These are phyloP conservation scores for Leishmania martiniquensis DNA, from an alignment of 208 protist species.

Conservation along the genomic window DNA sequence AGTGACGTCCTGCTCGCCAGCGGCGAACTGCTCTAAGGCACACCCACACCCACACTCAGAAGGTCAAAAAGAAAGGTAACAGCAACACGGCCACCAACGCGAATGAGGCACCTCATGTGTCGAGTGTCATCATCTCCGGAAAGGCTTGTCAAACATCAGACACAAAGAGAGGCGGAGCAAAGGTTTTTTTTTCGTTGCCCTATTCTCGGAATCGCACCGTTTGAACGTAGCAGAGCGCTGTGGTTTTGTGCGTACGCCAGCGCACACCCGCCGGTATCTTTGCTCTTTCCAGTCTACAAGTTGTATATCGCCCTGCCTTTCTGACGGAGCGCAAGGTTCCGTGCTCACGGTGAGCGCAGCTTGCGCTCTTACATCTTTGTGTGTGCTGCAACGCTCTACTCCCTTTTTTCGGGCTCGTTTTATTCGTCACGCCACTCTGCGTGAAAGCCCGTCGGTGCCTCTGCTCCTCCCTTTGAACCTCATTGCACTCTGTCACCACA, in stretches of 20 bases:
- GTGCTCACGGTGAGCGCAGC: neutral
- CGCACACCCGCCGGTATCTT: neutral
- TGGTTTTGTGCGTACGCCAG: neutral
- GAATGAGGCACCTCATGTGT: neutral
- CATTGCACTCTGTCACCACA: neutral
- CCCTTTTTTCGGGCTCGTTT: too few species aligned
- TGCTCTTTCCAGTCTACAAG: neutral
- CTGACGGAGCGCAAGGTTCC: neutral
- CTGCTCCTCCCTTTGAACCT: neutral
- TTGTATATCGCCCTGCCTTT: neutral
- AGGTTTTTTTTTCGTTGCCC: neutral
- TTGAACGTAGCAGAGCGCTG: neutral
- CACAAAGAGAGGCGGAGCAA: neutral
- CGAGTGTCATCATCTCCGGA: neutral
- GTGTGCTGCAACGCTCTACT: neutral
- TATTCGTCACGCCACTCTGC: neutral
- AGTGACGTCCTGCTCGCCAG: neutral
- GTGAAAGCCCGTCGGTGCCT: neutral
- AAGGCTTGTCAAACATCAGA: neutral
- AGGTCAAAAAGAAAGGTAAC: too few species aligned
- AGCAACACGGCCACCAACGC: neutral
- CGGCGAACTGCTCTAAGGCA: neutral
- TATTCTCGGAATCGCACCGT: too few species aligned
- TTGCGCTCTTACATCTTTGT: neutral
- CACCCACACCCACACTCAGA: neutral